Base-by-base conservation (phyloP, 2,329 filamentous ascomycete species). In the Ascochyta koolunga region DNA sequence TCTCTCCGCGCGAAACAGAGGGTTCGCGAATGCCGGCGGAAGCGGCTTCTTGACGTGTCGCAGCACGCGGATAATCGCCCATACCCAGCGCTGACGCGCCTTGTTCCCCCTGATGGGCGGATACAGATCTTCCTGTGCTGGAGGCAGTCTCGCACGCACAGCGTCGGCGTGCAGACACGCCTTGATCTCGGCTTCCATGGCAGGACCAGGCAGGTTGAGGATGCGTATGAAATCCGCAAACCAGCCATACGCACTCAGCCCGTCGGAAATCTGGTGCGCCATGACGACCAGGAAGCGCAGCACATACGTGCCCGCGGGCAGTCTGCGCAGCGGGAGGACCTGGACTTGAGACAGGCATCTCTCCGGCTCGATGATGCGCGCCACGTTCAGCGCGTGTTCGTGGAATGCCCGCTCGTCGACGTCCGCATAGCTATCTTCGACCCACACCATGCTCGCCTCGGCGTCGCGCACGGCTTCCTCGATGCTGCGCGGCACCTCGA, bases 81-180 rank as follows among this genome's bases (percentile, higher is more conserved):
- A 81, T 59, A 78, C 79, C 78, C 79, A 81, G 41, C 78, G 68
- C 61, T 75, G 70, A 18, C 75, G 63, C 1, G 77, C 78, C 32
- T 48, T 48, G 19, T 59, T 76, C 27, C 77, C 77, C 1, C 63
- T 38, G 0, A 79, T 68, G 0, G 56, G 60, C 1, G 78, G 77
- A 42, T 80, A 81, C 0, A 80, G 55, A 18, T 78, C 77, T 66
- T 81, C 79, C 64, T 81, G 79, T 1, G 79, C 76, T 1, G 69
- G 67, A 3, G 78, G 78, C 0, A 80, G 64, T 16, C 65, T 65
- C 5, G 36, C 39, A n/a, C 43, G 43, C 4, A 79, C 63, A 6
- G 49, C 53, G 2, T 62, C 49, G 3, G 37, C 24, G 0, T 38
- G 21, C 10, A 59, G 31, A 4, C 50, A 38, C 0, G 31, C 8